Conservation (phyloP, 2,329 filamentous ascomycete genomes). For the Talaromyces amestolkiae region DNA sequence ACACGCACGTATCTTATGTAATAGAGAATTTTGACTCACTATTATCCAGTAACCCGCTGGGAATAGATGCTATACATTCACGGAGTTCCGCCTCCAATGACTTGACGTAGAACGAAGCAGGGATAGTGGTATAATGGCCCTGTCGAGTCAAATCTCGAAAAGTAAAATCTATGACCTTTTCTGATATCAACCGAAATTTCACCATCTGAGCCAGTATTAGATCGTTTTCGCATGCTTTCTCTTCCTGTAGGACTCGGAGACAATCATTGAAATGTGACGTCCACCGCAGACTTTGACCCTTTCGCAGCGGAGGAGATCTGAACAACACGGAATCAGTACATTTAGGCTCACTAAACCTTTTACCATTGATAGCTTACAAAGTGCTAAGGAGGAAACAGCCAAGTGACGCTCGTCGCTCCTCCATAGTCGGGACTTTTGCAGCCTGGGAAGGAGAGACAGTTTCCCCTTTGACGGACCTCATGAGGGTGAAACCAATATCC, state of each 20-base stretch:
- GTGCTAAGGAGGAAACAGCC: conserved; percentile 13
- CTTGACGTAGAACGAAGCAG: conserved; percentile 10
- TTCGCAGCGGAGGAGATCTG: conserved; percentile 2
- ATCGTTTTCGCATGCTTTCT: not conserved
- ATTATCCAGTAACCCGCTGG: not conserved
- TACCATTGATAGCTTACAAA: not conserved
- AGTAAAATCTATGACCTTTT: conserved; percentile 5
- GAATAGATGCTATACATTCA: not conserved
- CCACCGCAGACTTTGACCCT: conserved; percentile 11
- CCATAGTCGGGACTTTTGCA: not conserved
- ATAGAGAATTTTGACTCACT: not conserved
- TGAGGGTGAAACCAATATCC: conserved; percentile 1
- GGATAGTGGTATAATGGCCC: not conserved
- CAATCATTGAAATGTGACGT: conserved; percentile 1
- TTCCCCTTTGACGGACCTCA: conserved; percentile 7
- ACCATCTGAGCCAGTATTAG: not conserved
- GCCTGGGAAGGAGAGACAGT: not conserved
- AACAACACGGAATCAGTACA: not conserved
- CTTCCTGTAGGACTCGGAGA: conserved; percentile 3
- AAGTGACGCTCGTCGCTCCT: conserved; percentile 12
- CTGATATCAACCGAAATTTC: conserved; percentile 3
- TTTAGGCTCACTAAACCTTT: not conserved
- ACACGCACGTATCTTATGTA: not conserved
- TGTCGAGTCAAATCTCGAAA: not conserved
- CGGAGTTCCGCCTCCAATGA: conserved; percentile 2